Conservation (phyloP, 176 grass and related monocot species). For the Thalia dealbata region DNA sequence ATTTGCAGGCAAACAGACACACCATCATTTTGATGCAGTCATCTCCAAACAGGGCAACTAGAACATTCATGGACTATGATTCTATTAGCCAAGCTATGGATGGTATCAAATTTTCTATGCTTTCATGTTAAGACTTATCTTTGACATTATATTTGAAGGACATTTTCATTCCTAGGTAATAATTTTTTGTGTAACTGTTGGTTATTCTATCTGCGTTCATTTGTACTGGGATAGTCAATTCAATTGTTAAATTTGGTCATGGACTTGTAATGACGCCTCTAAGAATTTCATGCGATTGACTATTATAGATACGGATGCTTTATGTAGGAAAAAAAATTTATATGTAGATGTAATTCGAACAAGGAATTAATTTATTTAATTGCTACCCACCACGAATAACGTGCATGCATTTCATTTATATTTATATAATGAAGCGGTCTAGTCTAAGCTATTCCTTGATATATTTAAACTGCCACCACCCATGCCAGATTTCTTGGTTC, state of each 20-base stretch:
- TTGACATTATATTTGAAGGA: not conserved
- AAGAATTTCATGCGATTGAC: not conserved
- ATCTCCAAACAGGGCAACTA: slow-evolving; percentile 63
- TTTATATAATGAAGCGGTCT: too few relatives aligned
- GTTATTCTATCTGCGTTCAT: not conserved
- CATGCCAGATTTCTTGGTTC: too few relatives aligned
- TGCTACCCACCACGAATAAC: too few relatives aligned
- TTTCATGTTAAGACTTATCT: not conserved
- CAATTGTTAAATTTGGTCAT: not conserved
- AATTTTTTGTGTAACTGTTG: not conserved
- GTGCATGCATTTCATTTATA: too few relatives aligned
- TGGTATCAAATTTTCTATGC: slow-evolving; percentile 36
- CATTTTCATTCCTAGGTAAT: too few relatives aligned
- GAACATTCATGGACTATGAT: slow-evolving; percentile 94
- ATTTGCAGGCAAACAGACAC: slow-evolving; percentile 72
- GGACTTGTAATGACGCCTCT: not conserved
- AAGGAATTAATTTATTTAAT: too few relatives aligned
- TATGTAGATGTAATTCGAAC: too few relatives aligned
- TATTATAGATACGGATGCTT: too few relatives aligned
- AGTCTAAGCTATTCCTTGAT: too few relatives aligned
- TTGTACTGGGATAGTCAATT: not conserved
- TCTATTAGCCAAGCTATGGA: slow-evolving; percentile 90
- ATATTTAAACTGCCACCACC: too few relatives aligned
- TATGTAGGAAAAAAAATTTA: not conserved
- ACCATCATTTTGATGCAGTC: slow-evolving; percentile 97